phyloP scores from a whole-genome alignment of 2,329 filamentous ascomycete species.

The Calonectria naviculata region DNA sequence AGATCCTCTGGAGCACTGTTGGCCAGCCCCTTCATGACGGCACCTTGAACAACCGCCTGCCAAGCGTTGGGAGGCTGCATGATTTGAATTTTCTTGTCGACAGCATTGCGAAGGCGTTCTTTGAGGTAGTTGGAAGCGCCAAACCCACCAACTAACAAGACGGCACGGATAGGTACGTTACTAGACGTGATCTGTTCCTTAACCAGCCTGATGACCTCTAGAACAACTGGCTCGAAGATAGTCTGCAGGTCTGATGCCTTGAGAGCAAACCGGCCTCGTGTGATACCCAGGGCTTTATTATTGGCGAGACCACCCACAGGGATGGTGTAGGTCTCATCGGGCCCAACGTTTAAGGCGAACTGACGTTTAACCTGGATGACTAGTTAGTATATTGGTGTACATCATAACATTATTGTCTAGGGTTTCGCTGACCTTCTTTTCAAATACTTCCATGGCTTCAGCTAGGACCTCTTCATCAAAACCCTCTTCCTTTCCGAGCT shows the following conservation, averaged over 20 bases:
- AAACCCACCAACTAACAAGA: slow-evolving; percentile 59
- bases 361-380: slow-evolving; percentile 48
- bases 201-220: slow-evolving; percentile 55
- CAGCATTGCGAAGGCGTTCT: slow-evolving; percentile 49
- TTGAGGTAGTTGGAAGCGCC: slow-evolving; percentile 58
- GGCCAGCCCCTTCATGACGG: slow-evolving; percentile 60
- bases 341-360: slow-evolving; percentile 44
- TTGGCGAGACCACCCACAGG: slow-evolving; percentile 53
- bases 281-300: slow-evolving; percentile 51
- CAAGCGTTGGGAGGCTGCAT: slow-evolving; percentile 59
- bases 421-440: slow-evolving; percentile 45
- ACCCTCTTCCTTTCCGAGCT: slow-evolving; percentile 51
- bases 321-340: slow-evolving; percentile 50
- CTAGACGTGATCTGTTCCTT: slow-evolving; percentile 54
- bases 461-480: slow-evolving; percentile 53
- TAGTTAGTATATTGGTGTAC: slow-evolving; percentile 14
- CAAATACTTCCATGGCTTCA: slow-evolving; percentile 54
- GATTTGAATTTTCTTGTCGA: slow-evolving; percentile 51
- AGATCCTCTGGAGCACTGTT: slow-evolving; percentile 46
- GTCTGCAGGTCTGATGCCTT: slow-evolving; percentile 51
- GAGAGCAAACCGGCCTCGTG: slow-evolving; percentile 49
- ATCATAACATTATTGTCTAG: not conserved
- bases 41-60: slow-evolving; percentile 60
- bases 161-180: slow-evolving; percentile 50
- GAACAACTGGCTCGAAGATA: slow-evolving; percentile 57